Conservation (phyloP, 1,284 basidiomycete genomes). For the Ceratorhiza oryzae-sativae region DNA sequence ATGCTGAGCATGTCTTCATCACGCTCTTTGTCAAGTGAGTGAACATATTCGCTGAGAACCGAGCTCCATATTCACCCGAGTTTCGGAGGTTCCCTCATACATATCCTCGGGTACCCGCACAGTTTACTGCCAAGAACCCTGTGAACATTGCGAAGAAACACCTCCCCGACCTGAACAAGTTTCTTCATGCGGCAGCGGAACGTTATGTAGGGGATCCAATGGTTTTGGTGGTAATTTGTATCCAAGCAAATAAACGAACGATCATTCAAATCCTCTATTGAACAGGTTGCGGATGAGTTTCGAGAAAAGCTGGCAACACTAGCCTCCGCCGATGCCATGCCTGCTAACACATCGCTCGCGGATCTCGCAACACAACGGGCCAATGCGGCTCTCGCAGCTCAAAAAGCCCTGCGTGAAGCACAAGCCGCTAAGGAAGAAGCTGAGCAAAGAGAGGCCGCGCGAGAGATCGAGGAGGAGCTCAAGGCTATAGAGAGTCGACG, state of each 20-base stretch:
- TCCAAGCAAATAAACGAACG: neutral
- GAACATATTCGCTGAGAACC: neutral
- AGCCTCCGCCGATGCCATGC: neutral
- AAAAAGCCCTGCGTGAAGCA: slow-evolving; percentile 27
- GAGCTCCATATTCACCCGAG: neutral
- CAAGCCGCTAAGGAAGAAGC: slow-evolving; percentile 34
- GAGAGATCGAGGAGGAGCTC: slow-evolving; percentile 29
- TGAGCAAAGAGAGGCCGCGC: slow-evolving; percentile 20
- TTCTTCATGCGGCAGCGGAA: slow-evolving; percentile 24
- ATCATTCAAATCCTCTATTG: neutral
- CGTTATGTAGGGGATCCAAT: slow-evolving; percentile 32
- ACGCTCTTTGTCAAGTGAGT: slow-evolving; percentile 37
- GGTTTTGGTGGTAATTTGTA: slow-evolving; percentile 28
- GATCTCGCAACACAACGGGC: slow-evolving; percentile 23
- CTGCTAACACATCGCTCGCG: slow-evolving; percentile 32
- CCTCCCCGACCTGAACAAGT: slow-evolving; percentile 29
- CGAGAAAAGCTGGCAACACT: slow-evolving; percentile 20
- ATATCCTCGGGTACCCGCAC: slow-evolving; percentile 35
- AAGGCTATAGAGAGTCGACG: slow-evolving; percentile 23
- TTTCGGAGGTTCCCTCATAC: slow-evolving; percentile 27
- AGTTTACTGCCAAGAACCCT: slow-evolving; percentile 29
- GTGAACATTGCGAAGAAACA: slow-evolving; percentile 38
- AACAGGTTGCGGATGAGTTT: slow-evolving; percentile 29
- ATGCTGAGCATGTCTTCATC: slow-evolving; percentile 20
- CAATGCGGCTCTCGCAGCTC: slow-evolving; percentile 22